Base-by-base conservation (phyloP, 2,329 filamentous ascomycete species). In the Paecilomyces variotii region DNA sequence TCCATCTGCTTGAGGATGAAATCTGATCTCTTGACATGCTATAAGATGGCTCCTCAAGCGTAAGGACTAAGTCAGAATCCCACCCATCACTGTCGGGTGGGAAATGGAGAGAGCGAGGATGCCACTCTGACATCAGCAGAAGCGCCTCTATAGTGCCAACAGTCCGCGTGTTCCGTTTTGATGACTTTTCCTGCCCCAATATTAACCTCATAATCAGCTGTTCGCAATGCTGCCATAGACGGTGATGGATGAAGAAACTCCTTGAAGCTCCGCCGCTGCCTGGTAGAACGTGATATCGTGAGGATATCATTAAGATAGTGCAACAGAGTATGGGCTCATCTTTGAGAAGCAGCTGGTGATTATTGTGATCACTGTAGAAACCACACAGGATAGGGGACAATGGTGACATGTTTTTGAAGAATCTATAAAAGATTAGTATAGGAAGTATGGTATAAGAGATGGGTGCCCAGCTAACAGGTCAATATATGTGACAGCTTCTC, bases 81-180 rank as follows among this genome's bases (percentile, higher is more conserved):
- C 80, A 83, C 0, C 80, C 80, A 61, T 83, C 80, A 10, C 71
- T 76, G 10, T 77, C 78, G 0, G 79, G 80, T 0, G 80, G 80
- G 24, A 82, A 78, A 59, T 82, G 79, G 1, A 83, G 68, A 1
- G 78, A 76, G 25, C 80, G 74, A 0, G 81, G 79, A 61, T 82
- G 79, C 81, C 81, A 83, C 61, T 83, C 80, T 0, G 77, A 79
- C 0, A 83, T 72, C 1, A 83, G 68, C 1, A 83, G 64, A 0
- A 83, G 68, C 0, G 78, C 80, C 62, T 83, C 78, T 6, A 83
- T 80, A 0, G 78, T 78, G 0, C 80, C 80, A 14, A 80, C 68
- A 0, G 76, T 79, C 3, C 80, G 70, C 3, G 71, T 77, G 30
- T 79, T 79, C 2, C 77, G 75, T 55, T 77, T 79, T 1, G 77